Evolutionary conservation across 371 early-diverging fungal genomes (phyloP), one percentile per base, ranked within the genome.

Genomic region (Mortierella sp.): DNA sequence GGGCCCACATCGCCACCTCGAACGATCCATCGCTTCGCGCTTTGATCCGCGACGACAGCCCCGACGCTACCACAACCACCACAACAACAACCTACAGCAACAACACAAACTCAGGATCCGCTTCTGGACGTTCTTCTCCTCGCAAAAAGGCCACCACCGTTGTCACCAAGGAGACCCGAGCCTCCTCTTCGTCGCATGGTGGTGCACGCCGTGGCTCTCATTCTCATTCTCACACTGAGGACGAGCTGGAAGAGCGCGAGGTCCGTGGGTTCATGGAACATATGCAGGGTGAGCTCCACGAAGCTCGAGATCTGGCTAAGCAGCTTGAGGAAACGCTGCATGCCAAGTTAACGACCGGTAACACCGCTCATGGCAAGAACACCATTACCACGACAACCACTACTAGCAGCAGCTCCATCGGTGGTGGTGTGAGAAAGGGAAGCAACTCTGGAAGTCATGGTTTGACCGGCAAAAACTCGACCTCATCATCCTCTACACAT

Each of bases 251-350:
- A 6, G 81, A 81, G 40, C 74, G 50, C 5, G 48, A 69, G 24
- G 81, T 81, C 28, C 69, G 73, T 31, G 67, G 69, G 26, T 76
- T 76, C 67, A 69, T 81, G 69, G 73, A 76, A 8, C 72, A 72
- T 8, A 67, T 81, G 61, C 77, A 76, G 34, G 77, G 50, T 0
- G 81, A 73, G 13, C 40, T 81, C 6, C 55, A 73, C 34, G 73
- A 69, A 5, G 77, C 69, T 21, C 55, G 44, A 37, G 57, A 76
- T 34, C 48, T 80, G 21, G 80, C 80, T 0, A 51, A 80, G 26
- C 50, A 61, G 26, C 34, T 80, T 19, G 72, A 80, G 21, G 44
- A 73, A 2, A 76, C 76, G 9, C 14, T 80, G 24, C 80, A 75
- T 19, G 72, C 40, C 3, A 61, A 54, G 57, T 24, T 51, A 37